phyloP scores from a whole-genome alignment of 1,284 basidiomycete species.

The Sphaerobolus stellatus region DNA sequence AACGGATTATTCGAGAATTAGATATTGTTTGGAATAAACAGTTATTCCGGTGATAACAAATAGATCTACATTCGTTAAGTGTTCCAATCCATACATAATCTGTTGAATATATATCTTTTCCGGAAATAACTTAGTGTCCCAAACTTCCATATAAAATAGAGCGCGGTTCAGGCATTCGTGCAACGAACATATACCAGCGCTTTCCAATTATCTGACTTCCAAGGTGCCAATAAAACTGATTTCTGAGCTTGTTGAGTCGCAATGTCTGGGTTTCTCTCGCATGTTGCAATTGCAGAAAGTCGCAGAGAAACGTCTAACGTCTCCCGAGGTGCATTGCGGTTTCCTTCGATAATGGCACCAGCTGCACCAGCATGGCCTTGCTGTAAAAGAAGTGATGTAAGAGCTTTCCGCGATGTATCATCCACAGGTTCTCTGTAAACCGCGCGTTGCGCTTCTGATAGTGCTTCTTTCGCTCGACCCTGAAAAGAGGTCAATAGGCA shows the following conservation, averaged over 20 bases:
- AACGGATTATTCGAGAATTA: too few relatives aligned
- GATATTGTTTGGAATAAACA: too few relatives aligned
- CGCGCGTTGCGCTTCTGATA: conserved; percentile 54
- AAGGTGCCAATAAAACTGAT: conserved; percentile 68
- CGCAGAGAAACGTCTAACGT: conserved; percentile 42
- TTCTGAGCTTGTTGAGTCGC: conserved; percentile 56
- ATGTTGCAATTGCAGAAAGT: conserved; percentile 38
- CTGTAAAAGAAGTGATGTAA: conserved; percentile 57
- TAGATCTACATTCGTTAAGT: too few relatives aligned
- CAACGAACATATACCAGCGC: conserved; percentile 54
- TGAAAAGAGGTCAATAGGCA: conserved; percentile 24
- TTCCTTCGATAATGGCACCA: conserved; percentile 14
- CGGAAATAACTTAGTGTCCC: too few relatives aligned
- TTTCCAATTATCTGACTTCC: conserved; percentile 56
- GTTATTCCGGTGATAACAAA: too few relatives aligned
- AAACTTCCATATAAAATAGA: too few relatives aligned
- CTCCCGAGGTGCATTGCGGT: conserved; percentile 21
- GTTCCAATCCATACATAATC: too few relatives aligned
- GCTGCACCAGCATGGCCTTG: conserved; percentile 42
- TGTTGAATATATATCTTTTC: too few relatives aligned
- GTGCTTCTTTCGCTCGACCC: conserved; percentile 51
- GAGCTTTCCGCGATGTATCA: conserved; percentile 44
- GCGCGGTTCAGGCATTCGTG: too few relatives aligned
- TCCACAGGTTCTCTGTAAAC: conserved; percentile 56
- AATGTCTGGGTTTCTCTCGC: conserved; percentile 31